These are phyloP conservation scores for Erigeron philadelphicus DNA, from an alignment of 140 eudicot genomes.

Conservation along the genomic window DNA sequence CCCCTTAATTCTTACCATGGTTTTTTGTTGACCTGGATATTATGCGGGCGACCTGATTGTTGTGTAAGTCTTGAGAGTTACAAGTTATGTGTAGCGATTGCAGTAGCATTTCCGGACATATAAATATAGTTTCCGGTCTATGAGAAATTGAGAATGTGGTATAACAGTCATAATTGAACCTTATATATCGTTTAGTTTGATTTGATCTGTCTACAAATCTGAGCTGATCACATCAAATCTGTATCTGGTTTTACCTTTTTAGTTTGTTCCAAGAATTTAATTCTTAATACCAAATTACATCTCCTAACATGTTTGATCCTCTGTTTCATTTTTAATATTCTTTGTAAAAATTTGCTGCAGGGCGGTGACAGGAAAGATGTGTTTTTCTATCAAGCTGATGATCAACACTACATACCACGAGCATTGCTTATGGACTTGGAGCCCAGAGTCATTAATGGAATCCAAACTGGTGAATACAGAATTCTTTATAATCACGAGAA, in stretches of 20 bases:
- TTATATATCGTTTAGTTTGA: not conserved
- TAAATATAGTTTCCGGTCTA: not conserved
- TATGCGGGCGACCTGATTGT: slow-evolving; percentile 3
- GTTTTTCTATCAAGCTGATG: slow-evolving; percentile 98
- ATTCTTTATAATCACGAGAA: slow-evolving; percentile 93
- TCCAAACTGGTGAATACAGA: slow-evolving; percentile 90
- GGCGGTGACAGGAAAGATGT: slow-evolving; percentile 99
- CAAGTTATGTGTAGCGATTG: not conserved
- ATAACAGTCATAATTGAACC: not conserved
- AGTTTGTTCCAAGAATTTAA: not conserved
- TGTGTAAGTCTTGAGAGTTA: not conserved
- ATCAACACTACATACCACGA: slow-evolving; percentile 94
- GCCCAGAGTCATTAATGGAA: slow-evolving; percentile 93
- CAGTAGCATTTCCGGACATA: not conserved
- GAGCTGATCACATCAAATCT: not conserved
- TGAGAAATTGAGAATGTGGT: not conserved
- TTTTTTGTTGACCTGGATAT: slow-evolving; percentile 4
- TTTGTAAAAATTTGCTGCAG: slow-evolving; percentile 38
- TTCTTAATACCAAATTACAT: not conserved
- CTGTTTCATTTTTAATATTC: not conserved
- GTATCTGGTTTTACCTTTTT: not conserved
- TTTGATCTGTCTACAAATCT: not conserved
- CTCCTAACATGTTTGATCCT: not conserved
- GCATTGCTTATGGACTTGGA: slow-evolving; percentile 97
- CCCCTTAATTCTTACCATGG: not conserved